phyloP scores from a whole-genome alignment of 148 eudicot genomes.

The Camellia japonica region DNA sequence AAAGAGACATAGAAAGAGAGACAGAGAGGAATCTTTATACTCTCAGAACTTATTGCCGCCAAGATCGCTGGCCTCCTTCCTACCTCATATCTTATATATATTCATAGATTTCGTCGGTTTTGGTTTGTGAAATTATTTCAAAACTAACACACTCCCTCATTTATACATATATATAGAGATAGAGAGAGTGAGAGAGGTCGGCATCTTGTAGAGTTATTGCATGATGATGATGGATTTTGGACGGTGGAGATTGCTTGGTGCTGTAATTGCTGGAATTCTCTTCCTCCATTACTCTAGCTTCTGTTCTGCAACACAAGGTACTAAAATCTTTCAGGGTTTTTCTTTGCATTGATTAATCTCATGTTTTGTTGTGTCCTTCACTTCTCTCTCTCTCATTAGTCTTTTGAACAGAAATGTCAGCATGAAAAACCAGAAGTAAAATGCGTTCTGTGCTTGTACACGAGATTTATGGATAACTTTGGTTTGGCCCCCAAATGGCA shows the following conservation, averaged over 20 bases:
- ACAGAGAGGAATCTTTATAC: constrained; percentile 1
- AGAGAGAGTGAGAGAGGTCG: background rate
- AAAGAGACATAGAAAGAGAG: too few relatives aligned
- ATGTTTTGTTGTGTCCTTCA: too few relatives aligned
- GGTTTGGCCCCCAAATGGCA: too few relatives aligned
- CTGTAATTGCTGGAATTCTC: constrained; percentile 19
- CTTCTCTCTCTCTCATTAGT: too few relatives aligned
- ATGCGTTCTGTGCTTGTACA: too few relatives aligned
- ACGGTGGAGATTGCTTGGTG: constrained; percentile 25
- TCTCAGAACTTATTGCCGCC: constrained; percentile 2
- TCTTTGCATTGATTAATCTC: background rate
- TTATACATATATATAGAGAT: too few relatives aligned
- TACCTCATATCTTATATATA: background rate
- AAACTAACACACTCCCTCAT: too few relatives aligned
- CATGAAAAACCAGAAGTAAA: too few relatives aligned
- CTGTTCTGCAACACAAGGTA: constrained; percentile 48
- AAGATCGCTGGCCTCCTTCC: background rate
- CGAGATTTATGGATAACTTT: too few relatives aligned
- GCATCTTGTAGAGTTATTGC: background rate
- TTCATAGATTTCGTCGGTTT: background rate
- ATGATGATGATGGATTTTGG: constrained; percentile 1
- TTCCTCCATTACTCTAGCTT: constrained; percentile 25
- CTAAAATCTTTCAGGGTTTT: background rate
- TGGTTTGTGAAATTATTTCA: background rate
- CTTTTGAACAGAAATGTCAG: too few relatives aligned